phyloP scores from a whole-genome alignment of 139 green algal species.

The Nannochloris sp. region DNA sequence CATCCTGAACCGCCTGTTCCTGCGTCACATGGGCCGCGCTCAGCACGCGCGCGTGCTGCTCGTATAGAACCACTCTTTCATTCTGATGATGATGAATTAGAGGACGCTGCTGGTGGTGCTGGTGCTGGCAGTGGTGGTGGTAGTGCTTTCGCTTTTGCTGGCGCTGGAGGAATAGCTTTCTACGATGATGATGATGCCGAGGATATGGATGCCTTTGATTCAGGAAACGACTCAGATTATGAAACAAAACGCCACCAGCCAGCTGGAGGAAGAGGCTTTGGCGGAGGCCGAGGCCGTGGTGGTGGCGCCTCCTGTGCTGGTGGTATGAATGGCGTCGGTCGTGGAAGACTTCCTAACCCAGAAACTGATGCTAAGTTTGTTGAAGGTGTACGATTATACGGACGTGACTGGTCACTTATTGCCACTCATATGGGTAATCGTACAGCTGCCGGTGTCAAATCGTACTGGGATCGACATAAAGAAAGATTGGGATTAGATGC shows the following conservation, averaged over 20 bases:
- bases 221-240: no score
- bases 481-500: slow-evolving; percentile 46
- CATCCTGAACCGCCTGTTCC: neutral
- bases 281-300: no score
- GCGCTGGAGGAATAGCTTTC: no score
- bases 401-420: slow-evolving; percentile 34
- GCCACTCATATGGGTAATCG: slow-evolving; percentile 32
- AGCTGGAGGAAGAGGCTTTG: no score
- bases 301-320: no score
- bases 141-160: no score
- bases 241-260: no score
- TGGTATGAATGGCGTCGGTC: neutral
- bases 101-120: no score
- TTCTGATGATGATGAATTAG: neutral
- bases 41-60: neutral
- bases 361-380: slow-evolving; percentile 45
- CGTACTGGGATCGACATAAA: slow-evolving; percentile 49
- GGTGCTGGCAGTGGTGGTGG: no score
- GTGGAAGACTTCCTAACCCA: neutral
- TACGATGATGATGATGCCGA: no score
- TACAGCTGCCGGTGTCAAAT: slow-evolving; percentile 31
- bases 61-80: neutral
- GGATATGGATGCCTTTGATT: no score
- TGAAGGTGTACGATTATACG: slow-evolving; percentile 43
- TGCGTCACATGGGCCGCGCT: neutral